These are phyloP conservation scores for Monosporascus ibericus DNA, from an alignment of 2,329 filamentous ascomycete genomes.

Conservation along the genomic window DNA sequence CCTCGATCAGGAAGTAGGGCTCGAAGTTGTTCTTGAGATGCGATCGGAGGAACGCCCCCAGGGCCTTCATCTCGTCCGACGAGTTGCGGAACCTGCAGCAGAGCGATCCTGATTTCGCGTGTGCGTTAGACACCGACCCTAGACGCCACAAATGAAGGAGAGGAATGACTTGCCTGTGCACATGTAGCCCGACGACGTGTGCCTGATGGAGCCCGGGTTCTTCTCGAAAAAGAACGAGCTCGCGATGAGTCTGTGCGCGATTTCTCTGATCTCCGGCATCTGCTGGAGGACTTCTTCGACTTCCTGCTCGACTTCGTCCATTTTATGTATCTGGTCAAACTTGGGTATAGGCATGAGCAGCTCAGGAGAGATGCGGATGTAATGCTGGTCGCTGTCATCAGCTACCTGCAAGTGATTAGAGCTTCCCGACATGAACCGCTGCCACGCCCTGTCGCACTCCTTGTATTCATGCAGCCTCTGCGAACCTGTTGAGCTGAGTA, in stretches of 20 bases:
- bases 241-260: conserved; percentile 24
- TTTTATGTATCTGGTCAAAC: conserved; percentile 22
- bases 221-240: conserved; percentile 29
- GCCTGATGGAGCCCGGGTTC: conserved; percentile 21
- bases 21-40: conserved; percentile 25
- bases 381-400: conserved; percentile 7
- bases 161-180: conserved; percentile 21
- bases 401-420: not conserved
- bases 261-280: conserved; percentile 19
- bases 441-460: conserved; percentile 18
- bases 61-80: conserved; percentile 22
- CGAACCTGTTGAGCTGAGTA: conserved; percentile 16
- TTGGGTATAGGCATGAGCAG: conserved; percentile 20
- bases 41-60: conserved; percentile 25
- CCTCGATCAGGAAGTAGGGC: conserved; percentile 25
- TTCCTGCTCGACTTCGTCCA: conserved; percentile 21
- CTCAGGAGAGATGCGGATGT: conserved; percentile 25
- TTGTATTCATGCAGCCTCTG: conserved; percentile 19
- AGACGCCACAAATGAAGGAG: not conserved
- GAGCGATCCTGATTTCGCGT: conserved; percentile 17
- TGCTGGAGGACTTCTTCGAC: conserved; percentile 18
- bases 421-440: conserved; percentile 15
- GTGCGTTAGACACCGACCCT: not conserved
- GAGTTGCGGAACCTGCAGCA: conserved; percentile 22
- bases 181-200: conserved; percentile 19